Evolutionary conservation across 192 early-diverging fungal genomes (phyloP).

Genomic region (Spizellomyces sp.): DNA sequence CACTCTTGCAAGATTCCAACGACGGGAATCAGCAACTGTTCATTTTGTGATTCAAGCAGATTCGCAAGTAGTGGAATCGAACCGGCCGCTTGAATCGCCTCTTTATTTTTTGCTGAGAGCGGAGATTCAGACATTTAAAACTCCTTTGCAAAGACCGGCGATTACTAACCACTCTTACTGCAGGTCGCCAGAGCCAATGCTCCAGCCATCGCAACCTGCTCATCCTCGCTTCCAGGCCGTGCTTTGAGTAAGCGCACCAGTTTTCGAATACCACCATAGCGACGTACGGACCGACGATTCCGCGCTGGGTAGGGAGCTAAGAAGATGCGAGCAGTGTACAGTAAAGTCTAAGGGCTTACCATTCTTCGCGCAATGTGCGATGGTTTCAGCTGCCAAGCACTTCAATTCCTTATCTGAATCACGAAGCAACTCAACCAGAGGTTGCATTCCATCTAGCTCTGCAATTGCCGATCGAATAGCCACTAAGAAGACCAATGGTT

Average conservation of each 20-base stretch:
- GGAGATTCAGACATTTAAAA: not conserved
- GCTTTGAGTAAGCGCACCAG: constrained; percentile 60
- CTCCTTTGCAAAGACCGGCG: not conserved
- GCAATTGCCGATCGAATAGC: constrained; percentile 61
- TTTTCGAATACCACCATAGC: constrained; percentile 61
- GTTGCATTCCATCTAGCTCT: constrained; percentile 62
- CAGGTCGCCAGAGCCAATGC: constrained; percentile 62
- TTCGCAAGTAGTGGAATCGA: constrained; percentile 63
- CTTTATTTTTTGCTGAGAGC: constrained; percentile 56
- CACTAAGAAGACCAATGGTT: constrained; percentile 24
- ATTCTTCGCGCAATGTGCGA: constrained; percentile 67
- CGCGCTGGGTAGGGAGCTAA: constrained; percentile 32
- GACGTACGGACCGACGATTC: constrained; percentile 57
- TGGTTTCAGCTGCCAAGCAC: constrained; percentile 67
- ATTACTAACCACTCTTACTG: constrained; percentile 54
- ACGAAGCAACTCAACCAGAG: constrained; percentile 59
- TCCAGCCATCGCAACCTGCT: constrained; percentile 61
- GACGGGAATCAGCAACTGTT: constrained; percentile 62
- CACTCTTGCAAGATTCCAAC: constrained; percentile 67
- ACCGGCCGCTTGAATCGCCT: constrained; percentile 61
- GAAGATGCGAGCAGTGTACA: not conserved
- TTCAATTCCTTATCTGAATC: constrained; percentile 60
- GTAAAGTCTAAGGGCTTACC: constrained; percentile 23
- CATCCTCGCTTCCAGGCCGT: constrained; percentile 47
- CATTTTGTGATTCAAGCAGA: constrained; percentile 58